phyloP scores from a whole-genome alignment of 1,284 basidiomycete species.

The Heterobasidion occidentale region DNA sequence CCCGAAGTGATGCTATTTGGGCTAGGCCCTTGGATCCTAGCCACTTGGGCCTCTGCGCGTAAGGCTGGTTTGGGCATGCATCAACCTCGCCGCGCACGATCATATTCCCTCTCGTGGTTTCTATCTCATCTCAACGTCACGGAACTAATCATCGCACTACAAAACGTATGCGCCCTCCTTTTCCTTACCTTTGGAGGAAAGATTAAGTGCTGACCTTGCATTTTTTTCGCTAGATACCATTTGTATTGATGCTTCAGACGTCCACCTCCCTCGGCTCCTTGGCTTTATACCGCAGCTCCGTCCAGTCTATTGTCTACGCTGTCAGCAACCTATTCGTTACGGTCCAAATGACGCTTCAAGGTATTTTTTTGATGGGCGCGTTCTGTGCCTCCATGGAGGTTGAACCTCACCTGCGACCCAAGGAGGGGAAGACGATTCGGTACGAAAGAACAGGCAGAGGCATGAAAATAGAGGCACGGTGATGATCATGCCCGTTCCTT shows the following conservation, averaged over 20 bases:
- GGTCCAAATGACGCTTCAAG: slow-evolving; percentile 64
- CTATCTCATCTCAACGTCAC: slow-evolving; percentile 52
- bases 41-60: slow-evolving; percentile 61
- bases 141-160: slow-evolving; percentile 53
- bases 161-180: slow-evolving; percentile 45
- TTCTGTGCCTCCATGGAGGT: slow-evolving; percentile 69
- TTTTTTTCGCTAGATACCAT: slow-evolving; percentile 44
- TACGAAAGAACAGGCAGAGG: slow-evolving; percentile 44
- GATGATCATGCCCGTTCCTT: slow-evolving; percentile 9
- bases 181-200: slow-evolving; percentile 3
- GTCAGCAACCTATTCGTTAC: slow-evolving; percentile 53
- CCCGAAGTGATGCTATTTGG: slow-evolving; percentile 77
- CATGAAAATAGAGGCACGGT: slow-evolving; percentile 66
- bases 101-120: slow-evolving; percentile 19
- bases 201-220: slow-evolving; percentile 3
- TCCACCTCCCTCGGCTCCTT: slow-evolving; percentile 73
- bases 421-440: slow-evolving; percentile 34
- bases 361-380: slow-evolving; percentile 75
- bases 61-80: slow-evolving; percentile 51
- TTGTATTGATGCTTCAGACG: slow-evolving; percentile 61
- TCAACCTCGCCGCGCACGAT: slow-evolving; percentile 21
- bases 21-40: slow-evolving; percentile 73
- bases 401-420: slow-evolving; percentile 57
- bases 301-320: slow-evolving; percentile 63
- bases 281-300: slow-evolving; percentile 66